These are phyloP conservation scores for Phytophthora cryptogea DNA, from an alignment of 352 stramenopile species.

Conservation along the genomic window DNA sequence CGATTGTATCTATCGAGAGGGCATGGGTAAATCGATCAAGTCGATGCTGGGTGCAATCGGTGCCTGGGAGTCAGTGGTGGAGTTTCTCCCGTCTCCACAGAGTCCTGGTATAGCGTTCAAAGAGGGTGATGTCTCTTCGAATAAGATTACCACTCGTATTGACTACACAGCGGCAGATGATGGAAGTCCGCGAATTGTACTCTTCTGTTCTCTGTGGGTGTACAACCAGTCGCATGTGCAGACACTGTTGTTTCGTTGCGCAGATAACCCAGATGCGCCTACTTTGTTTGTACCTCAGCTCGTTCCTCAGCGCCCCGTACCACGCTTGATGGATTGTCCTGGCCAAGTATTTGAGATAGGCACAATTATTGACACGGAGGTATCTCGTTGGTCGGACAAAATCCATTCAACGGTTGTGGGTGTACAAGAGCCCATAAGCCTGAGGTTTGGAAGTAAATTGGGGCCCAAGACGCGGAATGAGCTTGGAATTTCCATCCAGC, in stretches of 20 bases:
- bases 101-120: slow-evolving; percentile 64
- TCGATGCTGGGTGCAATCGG: slow-evolving; percentile 60
- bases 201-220: slow-evolving; percentile 88
- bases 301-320: slow-evolving; percentile 67
- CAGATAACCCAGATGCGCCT: slow-evolving; percentile 51
- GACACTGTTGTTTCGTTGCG: slow-evolving; percentile 74
- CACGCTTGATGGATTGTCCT: slow-evolving; percentile 84
- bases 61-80: slow-evolving; percentile 64
- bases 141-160: slow-evolving; percentile 71
- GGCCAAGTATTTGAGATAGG: slow-evolving; percentile 86
- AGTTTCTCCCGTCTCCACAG: slow-evolving; percentile 70
- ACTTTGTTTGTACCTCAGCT: slow-evolving; percentile 67
- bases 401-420: slow-evolving; percentile 87
- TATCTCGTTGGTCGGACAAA: slow-evolving; percentile 86
- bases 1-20: slow-evolving; percentile 84
- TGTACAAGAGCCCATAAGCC: slow-evolving; percentile 77
- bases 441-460: slow-evolving; percentile 78
- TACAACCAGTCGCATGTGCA: slow-evolving; percentile 91
- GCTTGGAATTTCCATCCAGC: slow-evolving; percentile 86
- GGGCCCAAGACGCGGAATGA: slow-evolving; percentile 74
- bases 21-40: slow-evolving; percentile 69
- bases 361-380: slow-evolving; percentile 83
- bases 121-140: slow-evolving; percentile 65
- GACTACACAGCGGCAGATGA: slow-evolving; percentile 86
- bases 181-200: slow-evolving; percentile 79